Conservation (phyloP, 2,329 filamentous ascomycete genomes). For the Phoma sp. region DNA sequence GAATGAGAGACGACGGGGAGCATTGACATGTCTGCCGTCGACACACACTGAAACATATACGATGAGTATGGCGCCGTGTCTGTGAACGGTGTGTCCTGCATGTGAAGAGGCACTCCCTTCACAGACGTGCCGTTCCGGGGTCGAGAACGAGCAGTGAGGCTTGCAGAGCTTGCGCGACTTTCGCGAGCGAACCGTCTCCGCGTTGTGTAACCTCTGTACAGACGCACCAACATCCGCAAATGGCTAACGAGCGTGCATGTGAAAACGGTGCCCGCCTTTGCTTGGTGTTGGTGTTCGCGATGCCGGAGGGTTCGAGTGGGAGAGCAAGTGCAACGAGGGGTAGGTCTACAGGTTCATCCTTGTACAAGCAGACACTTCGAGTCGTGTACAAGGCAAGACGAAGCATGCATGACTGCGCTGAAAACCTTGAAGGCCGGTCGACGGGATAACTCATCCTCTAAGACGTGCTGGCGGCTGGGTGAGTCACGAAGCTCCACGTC, state of each 20-base stretch:
- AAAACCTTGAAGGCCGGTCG: constrained; percentile 18
- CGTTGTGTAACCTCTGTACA: constrained; percentile 19
- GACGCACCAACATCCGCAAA: constrained; percentile 4
- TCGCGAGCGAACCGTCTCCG: constrained; percentile 27
- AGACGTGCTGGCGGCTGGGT: constrained; percentile 24
- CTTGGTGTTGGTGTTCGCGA: constrained; percentile 7
- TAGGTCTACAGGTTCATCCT: constrained; percentile 4
- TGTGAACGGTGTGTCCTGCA: constrained; percentile 17
- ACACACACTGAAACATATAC: constrained; percentile 6
- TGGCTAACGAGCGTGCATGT: constrained; percentile 2
- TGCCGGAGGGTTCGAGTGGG: neutral
- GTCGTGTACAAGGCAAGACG: constrained; percentile 16
- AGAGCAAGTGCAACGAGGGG: neutral
- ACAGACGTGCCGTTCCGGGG: constrained; percentile 16
- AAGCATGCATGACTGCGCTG: constrained; percentile 17
- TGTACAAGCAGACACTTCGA: neutral
- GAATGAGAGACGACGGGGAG: constrained; percentile 3
- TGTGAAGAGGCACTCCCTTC: constrained; percentile 14
- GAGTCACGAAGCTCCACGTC: constrained; percentile 47
- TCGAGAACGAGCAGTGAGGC: constrained; percentile 19
- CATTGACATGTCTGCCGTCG: neutral
- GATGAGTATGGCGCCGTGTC: neutral
- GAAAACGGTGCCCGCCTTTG: neutral
- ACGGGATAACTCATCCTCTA: constrained; percentile 9
- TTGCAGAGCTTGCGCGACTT: constrained; percentile 32